phyloP scores from a whole-genome alignment of 305 asterid species.

The Striga hermonthica region DNA sequence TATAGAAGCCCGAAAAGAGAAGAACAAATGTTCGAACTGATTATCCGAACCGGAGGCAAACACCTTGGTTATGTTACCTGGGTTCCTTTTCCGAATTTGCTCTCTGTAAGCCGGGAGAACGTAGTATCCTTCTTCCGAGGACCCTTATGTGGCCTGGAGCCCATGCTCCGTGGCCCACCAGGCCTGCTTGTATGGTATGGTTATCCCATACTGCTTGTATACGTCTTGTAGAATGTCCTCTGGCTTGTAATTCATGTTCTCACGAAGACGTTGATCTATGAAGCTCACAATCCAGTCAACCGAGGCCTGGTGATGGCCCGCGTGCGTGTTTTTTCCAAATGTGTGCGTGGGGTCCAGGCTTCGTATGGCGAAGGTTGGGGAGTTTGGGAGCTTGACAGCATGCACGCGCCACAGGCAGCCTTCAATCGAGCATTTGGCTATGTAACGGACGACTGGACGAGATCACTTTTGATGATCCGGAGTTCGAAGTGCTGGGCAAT shows the following conservation, averaged over 20 bases:
- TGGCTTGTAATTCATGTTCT: conserved; percentile 69
- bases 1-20: conserved; percentile 62
- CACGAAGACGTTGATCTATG: conserved; percentile 64
- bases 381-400: conserved; percentile 71
- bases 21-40: conserved; percentile 61
- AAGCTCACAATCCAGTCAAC: conserved; percentile 83
- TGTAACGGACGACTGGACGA: conserved; percentile 59
- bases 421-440: conserved; percentile 73
- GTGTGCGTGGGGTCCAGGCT: conserved; percentile 65
- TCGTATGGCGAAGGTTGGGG: conserved; percentile 57
- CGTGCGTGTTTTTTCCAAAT: conserved; percentile 56
- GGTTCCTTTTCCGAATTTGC: conserved; percentile 54
- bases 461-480: conserved; percentile 65
- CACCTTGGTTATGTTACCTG: conserved; percentile 69
- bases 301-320: conserved; percentile 81
- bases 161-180: conserved; percentile 90
- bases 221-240: conserved; percentile 70
- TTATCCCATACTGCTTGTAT: conserved; percentile 62
- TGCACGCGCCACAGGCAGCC: conserved; percentile 87
- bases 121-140: conserved; percentile 79
- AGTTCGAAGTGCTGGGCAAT: conserved; percentile 82
- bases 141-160: conserved; percentile 72
- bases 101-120: conserved; percentile 67
- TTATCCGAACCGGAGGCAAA: conserved; percentile 55
- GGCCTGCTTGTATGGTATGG: conserved; percentile 81